Base-by-base conservation (phyloP, 345 rosid species). In the Hevea brasiliensis region DNA sequence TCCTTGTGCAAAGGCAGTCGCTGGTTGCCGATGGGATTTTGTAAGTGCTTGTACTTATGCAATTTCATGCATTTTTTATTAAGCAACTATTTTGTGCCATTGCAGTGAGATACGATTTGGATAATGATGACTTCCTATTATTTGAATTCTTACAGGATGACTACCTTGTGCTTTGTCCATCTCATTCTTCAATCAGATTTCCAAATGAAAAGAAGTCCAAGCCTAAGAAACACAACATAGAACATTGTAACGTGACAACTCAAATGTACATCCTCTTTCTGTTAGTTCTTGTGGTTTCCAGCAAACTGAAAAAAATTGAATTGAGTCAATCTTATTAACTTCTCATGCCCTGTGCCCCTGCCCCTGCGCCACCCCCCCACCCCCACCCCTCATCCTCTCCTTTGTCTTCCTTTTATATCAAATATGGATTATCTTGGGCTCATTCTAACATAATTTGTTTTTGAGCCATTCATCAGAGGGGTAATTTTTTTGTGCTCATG, bases 21-120 rank as follows among this genome's bases (percentile, higher is more conserved):
- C 84, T 3, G 84, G 76, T 51, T 92, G 97, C 70, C 89, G 98
- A 29, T 94, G 98, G 98, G 93, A 90, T 67, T 26, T 60, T 80
- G 97, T 88, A 84, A 81, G 88, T 78, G 26, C 0, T 41, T 58
- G 26, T 65, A 35, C 45, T 64, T 68, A 18, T 70, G 20, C 61
- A 61, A 50, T 27, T 32, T 45, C 8, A 37, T 71, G 9, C 29
- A 24, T 67, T 41, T 26, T n/a, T 47, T 5, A 7, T 65, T 23
- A 35, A 42, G 42, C 44, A 10, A 26, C 63, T 71, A n/a, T n/a
- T 65, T 54, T 59, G 23, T 29, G 69, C 62, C 26, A 23, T n/a
- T 23, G 47, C 48, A 14, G 11, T 66, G 35, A 59, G 53, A 44
- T 73, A 17, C 57, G 40, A 53, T 15, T 77, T 40, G 61, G 10